A percentile compares a stretch with the other conserved stretches of the same genome.
These are phyloP conservation scores for Solanum dulcamara DNA, from an alignment of 257 asterid species.

Conservation along the genomic window DNA sequence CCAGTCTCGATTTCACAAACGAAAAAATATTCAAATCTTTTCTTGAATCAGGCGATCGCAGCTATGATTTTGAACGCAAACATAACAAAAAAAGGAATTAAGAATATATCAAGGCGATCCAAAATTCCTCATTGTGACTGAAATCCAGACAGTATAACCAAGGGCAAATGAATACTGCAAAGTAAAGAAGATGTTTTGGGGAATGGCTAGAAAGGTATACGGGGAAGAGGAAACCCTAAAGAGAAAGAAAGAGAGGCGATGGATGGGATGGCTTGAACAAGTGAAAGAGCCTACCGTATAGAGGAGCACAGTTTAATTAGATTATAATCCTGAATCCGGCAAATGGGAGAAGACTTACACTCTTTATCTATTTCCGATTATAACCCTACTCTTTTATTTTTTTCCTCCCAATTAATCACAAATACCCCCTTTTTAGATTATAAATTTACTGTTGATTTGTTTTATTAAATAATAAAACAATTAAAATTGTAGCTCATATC, in stretches of 20 bases:
- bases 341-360: background rate
- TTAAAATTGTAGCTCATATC: too few species aligned
- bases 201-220: background rate
- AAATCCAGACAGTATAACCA: background rate
- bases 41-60: background rate
- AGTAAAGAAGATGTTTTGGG: background rate
- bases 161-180: background rate
- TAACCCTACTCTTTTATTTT: too few species aligned
- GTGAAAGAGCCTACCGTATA: background rate
- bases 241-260: background rate
- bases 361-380: background rate
- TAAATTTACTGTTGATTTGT: too few species aligned
- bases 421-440: background rate
- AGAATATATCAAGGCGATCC: background rate
- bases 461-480: too few species aligned
- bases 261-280: background rate
- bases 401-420: background rate
- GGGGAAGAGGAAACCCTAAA: background rate
- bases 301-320: background rate
- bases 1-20: background rate
- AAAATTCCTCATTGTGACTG: background rate
- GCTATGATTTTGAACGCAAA: too few species aligned
- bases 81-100: too few species aligned
- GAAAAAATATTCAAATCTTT: background rate
- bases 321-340: background rate